Base-by-base conservation (phyloP, 2,329 filamentous ascomycete genomes). In the Stromatinia cepivora region DNA sequence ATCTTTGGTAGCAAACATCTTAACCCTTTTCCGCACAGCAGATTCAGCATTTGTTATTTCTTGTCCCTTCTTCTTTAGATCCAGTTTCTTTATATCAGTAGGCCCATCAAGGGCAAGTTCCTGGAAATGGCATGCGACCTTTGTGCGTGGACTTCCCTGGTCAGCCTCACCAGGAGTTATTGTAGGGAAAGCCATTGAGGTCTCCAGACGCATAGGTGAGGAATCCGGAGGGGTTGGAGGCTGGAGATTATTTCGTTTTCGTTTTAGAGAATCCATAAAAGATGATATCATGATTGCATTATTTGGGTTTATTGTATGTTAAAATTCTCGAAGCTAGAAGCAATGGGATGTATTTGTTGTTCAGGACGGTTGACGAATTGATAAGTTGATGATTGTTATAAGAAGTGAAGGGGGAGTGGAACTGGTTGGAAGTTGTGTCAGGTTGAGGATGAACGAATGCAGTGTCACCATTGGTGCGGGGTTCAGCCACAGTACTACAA, bases 51-150 rank as follows among this genome's bases (percentile, higher is more conserved):
- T 53, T 22, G 59, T 50, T 36, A 36, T 56, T 28, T 65, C 52
- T 42, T 52, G 45, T 57, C 36, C 39, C 36, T 68, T 70, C 65
- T 61, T 42, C 42, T 52, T 50, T n/a, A 77, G 64, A 57, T 75
- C 70, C 15, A 78, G 69, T 45, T 72, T 73, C 31, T 66, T 72
- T 17, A 75, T 69, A 8, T 65, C 66, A 1, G 31, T 63, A 46
- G 67, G 67, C 13, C 67, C 69, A 56, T 74, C 36, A 17, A 79
- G 61, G n/a, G 75, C 72, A 42, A 79, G 67, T 11, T 72, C 76
- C 70, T 77, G 74, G 46, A 79, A 76, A 52, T 75, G 72, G 63
- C 76, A 74, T 28, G 77, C 75, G 5, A 78, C 76, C 67, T 75
- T 77, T 28, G 76, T 75, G 11, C 76, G 71, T 25, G 77, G 77